These are phyloP conservation scores for Fermentozyma sake DNA, from an alignment of 1,139 yeast genomes.

Conservation along the genomic window DNA sequence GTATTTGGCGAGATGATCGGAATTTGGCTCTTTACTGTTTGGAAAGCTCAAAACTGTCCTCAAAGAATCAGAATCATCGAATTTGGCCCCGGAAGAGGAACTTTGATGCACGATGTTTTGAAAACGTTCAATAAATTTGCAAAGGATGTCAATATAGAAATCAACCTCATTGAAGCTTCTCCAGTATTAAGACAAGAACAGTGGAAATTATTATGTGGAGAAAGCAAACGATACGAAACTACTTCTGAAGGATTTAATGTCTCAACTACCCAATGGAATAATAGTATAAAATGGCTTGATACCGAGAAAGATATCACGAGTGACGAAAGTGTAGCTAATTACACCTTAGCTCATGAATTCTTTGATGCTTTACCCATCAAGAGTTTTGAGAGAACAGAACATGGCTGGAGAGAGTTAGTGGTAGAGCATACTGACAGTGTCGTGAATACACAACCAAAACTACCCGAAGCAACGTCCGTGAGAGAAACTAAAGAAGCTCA, in stretches of 20 bases:
- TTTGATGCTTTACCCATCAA: conserved; percentile 84
- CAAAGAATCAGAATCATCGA: conserved; percentile 56
- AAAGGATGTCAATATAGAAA: conserved; percentile 28
- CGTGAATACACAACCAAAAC: conserved; percentile 33
- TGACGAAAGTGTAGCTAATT: conserved; percentile 46
- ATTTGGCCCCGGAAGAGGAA: conserved; percentile 86
- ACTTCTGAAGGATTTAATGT: conserved; percentile 29
- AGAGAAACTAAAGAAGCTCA: conserved; percentile 4
- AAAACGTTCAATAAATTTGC: conserved; percentile 41
- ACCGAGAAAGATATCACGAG: conserved; percentile 53
- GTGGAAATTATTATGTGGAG: conserved; percentile 44
- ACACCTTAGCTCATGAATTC: conserved; percentile 77
- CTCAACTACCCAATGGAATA: conserved; percentile 51
- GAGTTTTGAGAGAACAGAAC: conserved; percentile 54
- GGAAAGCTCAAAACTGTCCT: conserved; percentile 58
- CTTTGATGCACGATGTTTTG: conserved; percentile 66
- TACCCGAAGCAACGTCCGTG: conserved; percentile 13
- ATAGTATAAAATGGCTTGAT: conserved; percentile 62
- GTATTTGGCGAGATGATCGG: conserved; percentile 88
- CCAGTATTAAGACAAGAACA: conserved; percentile 60
- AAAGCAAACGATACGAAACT: conserved; percentile 12
- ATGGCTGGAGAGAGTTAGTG: conserved; percentile 76
- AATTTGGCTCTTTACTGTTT: conserved; percentile 60
- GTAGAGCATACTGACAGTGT: conserved; percentile 52
- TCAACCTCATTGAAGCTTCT: conserved; percentile 71